Conservation (phyloP, 768 basidiomycete genomes). For the Tylopilus vinaceipallidus region DNA sequence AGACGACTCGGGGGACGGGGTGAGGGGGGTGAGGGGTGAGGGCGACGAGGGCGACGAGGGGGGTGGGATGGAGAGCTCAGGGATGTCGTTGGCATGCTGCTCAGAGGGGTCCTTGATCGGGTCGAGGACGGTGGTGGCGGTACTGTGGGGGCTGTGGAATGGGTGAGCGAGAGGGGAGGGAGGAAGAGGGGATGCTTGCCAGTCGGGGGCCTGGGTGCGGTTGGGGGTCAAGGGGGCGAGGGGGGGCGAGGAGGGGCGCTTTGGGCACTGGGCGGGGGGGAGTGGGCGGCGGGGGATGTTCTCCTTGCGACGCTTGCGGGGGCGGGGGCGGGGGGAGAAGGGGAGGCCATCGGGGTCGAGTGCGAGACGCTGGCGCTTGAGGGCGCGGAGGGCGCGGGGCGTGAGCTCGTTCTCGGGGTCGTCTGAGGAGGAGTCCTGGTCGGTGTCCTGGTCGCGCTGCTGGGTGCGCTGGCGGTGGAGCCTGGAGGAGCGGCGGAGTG, state of each 20-base stretch:
- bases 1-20: conserved; percentile 22
- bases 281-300: conserved; percentile 3
- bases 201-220: not conserved
- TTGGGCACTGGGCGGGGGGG: not conserved
- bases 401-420: conserved; percentile 33
- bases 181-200: not conserved
- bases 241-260: conserved; percentile 16
- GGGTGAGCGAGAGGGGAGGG: not conserved
- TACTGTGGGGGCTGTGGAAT: not conserved
- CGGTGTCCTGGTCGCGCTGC: conserved; percentile 16
- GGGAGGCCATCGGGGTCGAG: conserved; percentile 30
- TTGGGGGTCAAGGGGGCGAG: conserved; percentile 7
- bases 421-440: conserved; percentile 17
- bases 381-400: conserved; percentile 33
- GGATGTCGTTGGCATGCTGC: not conserved
- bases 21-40: conserved; percentile 23
- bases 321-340: conserved; percentile 10
- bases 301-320: conserved; percentile 26
- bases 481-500: conserved; percentile 13
- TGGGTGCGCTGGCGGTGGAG: not conserved
- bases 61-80: not conserved
- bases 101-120: not conserved
- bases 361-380: conserved; percentile 33
- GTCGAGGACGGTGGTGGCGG: conserved; percentile 4
- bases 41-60: conserved; percentile 19